A percentile compares a stretch with the other conserved stretches of the same genome.
phyloP scores from a whole-genome alignment of 2,329 filamentous ascomycete genomes.

The Phyllosticta citribraziliensis region DNA sequence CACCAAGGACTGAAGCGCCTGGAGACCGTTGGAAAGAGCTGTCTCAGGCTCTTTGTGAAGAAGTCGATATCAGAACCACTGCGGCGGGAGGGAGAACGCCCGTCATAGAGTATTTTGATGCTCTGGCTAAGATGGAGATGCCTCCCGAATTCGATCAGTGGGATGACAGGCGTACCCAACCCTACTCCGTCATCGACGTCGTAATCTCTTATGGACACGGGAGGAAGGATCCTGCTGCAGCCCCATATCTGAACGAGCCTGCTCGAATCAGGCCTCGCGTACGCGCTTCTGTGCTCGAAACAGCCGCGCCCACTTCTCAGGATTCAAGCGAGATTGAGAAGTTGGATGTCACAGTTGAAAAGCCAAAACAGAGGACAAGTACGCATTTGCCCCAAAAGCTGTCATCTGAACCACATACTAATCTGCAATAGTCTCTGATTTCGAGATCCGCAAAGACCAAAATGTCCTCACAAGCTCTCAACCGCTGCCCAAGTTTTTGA shows the following conservation, averaged over 20 bases:
- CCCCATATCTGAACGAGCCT: neutral
- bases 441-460: neutral
- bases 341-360: neutral
- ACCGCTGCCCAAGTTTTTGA: neutral
- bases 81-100: slow-evolving; percentile 23
- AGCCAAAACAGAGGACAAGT: neutral
- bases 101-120: slow-evolving; percentile 28
- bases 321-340: neutral
- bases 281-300: neutral
- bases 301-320: neutral
- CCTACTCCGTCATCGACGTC: slow-evolving; percentile 31
- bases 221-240: neutral
- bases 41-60: slow-evolving; percentile 19
- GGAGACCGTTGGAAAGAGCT: slow-evolving; percentile 29
- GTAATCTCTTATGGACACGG: slow-evolving; percentile 13
- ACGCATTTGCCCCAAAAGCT: neutral
- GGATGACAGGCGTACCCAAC: slow-evolving; percentile 20
- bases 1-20: slow-evolving; percentile 3
- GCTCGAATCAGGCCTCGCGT: neutral
- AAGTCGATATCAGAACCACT: slow-evolving; percentile 26
- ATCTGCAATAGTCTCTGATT: neutral
- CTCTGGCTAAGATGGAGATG: slow-evolving; percentile 28
- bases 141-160: slow-evolving; percentile 24
- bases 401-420: neutral
- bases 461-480: neutral